Evolutionary conservation across 768 basidiomycete species (phyloP), one percentile per base, ranked within the genome.

Genomic region (Chalciporus sphaerocephalus): DNA sequence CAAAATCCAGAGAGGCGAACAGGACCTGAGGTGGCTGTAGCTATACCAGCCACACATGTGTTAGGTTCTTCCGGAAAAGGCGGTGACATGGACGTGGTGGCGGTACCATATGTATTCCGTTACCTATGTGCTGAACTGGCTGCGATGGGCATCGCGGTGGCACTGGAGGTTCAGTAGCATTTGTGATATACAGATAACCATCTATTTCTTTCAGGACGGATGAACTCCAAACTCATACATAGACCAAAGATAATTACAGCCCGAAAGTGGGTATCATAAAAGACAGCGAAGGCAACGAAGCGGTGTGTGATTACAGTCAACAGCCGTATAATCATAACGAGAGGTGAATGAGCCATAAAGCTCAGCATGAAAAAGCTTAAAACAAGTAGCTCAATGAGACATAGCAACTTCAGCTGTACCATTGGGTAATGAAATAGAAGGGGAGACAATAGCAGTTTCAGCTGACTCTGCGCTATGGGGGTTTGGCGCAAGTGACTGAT

Each of bases 131-230:
- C 94, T 2, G 96, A 99, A 70, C 71, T 99, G 55, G 94, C 94
- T n/a, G 87, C 91, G 15, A 98, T 98, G 95, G 95, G 96, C 37
- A 97, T 99, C 57, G 81, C 87, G 27, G 78, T 98, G 40, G 88
- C 90, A 38, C 68, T 98, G 39, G 83, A 88, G 60, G 80, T 94
- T 42, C 76, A 66, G 40, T 89, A 35, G 42, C 30, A n/a, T 20
- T 16, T 32, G 16, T n/a, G 7, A 11, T 45, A 24, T 23, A 39
- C 16, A 43, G 28, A 23, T 46, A 18, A 24, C 35, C 32, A 32
- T 32, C 15, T n/a, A 32, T 20, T 20, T 33, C 33, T 37, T 39
- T 53, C 20, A 24, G 30, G 40, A 15, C 36, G 4, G 38, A 48
- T 39, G 30, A 16, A 25, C 40, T 50, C 40, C 44, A 35, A 38